These are phyloP conservation scores for Daldinia grandis DNA, from an alignment of 495 filamentous ascomycete genomes.

Conservation along the genomic window DNA sequence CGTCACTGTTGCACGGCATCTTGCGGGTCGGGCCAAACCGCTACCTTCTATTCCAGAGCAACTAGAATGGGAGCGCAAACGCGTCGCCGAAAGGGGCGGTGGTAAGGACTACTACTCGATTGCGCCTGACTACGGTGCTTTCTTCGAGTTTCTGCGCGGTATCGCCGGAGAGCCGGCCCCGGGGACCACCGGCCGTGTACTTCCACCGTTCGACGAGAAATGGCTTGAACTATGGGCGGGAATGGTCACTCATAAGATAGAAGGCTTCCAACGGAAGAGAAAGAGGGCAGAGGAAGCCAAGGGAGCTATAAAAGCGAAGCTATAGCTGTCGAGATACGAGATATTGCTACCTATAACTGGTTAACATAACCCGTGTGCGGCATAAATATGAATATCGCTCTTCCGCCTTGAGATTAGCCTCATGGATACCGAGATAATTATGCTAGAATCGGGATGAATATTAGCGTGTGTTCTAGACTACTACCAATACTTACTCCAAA, in stretches of 20 bases:
- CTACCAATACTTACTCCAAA: too few species aligned
- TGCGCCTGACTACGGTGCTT: conserved; percentile 45
- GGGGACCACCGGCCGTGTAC: conserved; percentile 48
- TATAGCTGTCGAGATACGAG: conserved; percentile 12
- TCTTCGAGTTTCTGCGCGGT: conserved; percentile 46
- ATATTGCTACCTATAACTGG: too few species aligned
- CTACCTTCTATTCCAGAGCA: conserved; percentile 48
- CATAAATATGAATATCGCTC: neutral
- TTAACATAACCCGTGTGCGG: neutral
- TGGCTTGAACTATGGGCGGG: conserved; percentile 52
- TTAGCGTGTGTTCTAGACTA: too few species aligned
- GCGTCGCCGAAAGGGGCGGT: conserved; percentile 43
- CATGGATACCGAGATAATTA: too few species aligned
- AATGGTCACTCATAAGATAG: conserved; percentile 44
- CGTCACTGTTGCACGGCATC: conserved; percentile 62
- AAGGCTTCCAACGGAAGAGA: conserved; percentile 42
- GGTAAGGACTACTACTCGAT: conserved; percentile 51
- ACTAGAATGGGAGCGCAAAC: conserved; percentile 51
- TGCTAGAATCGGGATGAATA: too few species aligned
- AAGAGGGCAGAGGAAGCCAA: conserved; percentile 43
- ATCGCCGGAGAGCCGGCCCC: conserved; percentile 47
- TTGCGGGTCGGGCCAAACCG: conserved; percentile 57
- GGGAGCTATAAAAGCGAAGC: conserved; percentile 36
- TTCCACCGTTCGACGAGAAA: conserved; percentile 51
- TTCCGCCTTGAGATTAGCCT: neutral